Evolutionary conservation across 2,329 filamentous ascomycete genomes (phyloP).

Genomic region (Macrophomina pseudophaseolina): DNA sequence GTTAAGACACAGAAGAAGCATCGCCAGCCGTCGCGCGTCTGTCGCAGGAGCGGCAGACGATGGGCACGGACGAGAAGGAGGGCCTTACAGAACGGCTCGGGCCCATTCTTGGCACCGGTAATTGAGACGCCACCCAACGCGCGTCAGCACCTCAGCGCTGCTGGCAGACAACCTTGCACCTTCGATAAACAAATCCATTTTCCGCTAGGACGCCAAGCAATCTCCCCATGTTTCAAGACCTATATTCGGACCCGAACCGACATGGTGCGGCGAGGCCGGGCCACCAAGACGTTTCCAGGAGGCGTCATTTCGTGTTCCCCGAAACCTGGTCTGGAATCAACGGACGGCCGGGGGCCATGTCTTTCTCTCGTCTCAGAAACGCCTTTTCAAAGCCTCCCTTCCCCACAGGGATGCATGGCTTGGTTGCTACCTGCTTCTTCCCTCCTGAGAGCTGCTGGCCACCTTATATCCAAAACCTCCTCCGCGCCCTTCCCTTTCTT

Average conservation of each 20-base stretch:
- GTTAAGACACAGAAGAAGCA: not conserved
- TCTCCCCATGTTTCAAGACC: constrained; percentile 20
- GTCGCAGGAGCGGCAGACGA: not conserved
- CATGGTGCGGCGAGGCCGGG: constrained; percentile 1
- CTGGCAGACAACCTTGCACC: constrained; percentile 1
- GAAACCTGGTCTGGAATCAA: not conserved
- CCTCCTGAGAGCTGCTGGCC: not conserved
- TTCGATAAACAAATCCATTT: not conserved
- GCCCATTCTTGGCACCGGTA: not conserved
- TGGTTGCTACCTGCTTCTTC: not conserved
- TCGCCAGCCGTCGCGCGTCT: not conserved
- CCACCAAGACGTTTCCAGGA: constrained; percentile 19
- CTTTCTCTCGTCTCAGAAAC: not conserved
- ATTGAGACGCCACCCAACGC: not conserved
- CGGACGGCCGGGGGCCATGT: not conserved
- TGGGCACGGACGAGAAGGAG: not conserved
- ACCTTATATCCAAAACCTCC: not conserved
- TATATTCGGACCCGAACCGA: not conserved
- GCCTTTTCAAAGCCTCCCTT: not conserved
- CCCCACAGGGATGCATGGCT: constrained; percentile 2
- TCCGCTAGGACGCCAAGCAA: constrained; percentile 8
- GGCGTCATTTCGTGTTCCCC: constrained; percentile 19
- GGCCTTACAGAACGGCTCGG: not conserved
- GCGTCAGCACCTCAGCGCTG: not conserved
- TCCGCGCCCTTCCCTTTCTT: not conserved